Conservation (phyloP, 2,329 filamentous ascomycete genomes). For the Ilyonectria destructans region DNA sequence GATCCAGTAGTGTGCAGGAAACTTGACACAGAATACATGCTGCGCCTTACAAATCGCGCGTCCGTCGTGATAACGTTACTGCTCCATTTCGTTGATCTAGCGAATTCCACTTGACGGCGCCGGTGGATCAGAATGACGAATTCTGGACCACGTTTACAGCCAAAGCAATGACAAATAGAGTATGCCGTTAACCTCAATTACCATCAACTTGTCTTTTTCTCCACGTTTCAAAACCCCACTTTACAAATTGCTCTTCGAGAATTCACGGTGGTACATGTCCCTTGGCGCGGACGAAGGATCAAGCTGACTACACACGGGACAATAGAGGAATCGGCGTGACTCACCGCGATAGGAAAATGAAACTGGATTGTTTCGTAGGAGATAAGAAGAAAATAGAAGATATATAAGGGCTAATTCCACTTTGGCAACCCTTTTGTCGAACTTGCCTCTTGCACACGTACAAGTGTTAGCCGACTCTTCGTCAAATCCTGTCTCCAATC, state of each 20-base stretch:
- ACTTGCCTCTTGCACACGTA: too few species aligned
- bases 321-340: conserved; percentile 4
- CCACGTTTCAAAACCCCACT: neutral
- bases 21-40: neutral
- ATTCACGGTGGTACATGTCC: conserved; percentile 22
- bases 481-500: neutral
- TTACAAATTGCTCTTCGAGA: neutral
- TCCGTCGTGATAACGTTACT: neutral
- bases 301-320: neutral
- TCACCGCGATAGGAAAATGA: neutral
- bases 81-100: neutral
- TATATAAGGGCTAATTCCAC: neutral
- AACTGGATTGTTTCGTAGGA: neutral
- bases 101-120: neutral
- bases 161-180: neutral
- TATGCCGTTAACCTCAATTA: neutral
- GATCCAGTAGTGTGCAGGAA: neutral
- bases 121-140: neutral
- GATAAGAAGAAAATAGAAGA: neutral
- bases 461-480: too few species aligned
- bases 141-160: neutral
- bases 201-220: neutral
- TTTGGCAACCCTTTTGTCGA: neutral
- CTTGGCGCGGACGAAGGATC: conserved; percentile 1
- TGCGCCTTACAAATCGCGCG: neutral